Conservation (phyloP, 179 eudicot species). For the Monotropa hypopitys region DNA sequence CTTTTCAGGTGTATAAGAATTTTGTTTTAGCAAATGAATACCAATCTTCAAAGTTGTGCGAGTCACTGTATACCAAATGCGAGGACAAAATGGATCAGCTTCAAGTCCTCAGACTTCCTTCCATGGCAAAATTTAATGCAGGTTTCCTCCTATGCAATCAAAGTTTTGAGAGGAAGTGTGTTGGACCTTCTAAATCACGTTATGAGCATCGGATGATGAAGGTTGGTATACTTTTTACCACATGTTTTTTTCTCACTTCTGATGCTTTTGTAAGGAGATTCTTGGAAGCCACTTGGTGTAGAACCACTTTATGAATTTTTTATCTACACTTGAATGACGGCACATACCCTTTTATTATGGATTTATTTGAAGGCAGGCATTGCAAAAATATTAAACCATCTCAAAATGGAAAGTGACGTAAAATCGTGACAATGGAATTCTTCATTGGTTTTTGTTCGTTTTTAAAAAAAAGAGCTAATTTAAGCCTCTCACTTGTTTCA, state of each 20-base stretch:
- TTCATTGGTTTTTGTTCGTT: background rate
- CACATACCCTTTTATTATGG: background rate
- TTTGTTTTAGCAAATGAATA: slow-evolving; percentile 65
- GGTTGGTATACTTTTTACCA: slow-evolving; percentile 23
- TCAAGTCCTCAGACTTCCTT: slow-evolving; percentile 82
- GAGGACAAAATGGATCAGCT: slow-evolving; percentile 97
- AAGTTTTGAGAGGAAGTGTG: slow-evolving; percentile 68
- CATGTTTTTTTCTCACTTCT: background rate
- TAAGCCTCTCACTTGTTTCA: background rate
- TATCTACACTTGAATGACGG: background rate
- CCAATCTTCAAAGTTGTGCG: slow-evolving; percentile 78
- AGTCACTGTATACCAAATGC: slow-evolving; percentile 53
- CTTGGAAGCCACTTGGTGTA: background rate
- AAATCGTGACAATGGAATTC: background rate
- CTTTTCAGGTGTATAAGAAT: slow-evolving; percentile 55
- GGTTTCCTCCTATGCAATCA: slow-evolving; percentile 80
- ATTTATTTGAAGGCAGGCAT: background rate
- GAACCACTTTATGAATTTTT: slow-evolving; percentile 1
- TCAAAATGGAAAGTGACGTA: background rate
- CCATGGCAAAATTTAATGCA: slow-evolving; percentile 88
- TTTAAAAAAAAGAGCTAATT: background rate
- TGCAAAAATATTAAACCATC: background rate
- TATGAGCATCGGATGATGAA: slow-evolving; percentile 80
- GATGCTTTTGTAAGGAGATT: background rate
- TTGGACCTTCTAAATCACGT: slow-evolving; percentile 71